Evolutionary conservation across 129 eudicot species (phyloP), one percentile per base, ranked within the genome.

Genomic region (Flaveria bidentis): DNA sequence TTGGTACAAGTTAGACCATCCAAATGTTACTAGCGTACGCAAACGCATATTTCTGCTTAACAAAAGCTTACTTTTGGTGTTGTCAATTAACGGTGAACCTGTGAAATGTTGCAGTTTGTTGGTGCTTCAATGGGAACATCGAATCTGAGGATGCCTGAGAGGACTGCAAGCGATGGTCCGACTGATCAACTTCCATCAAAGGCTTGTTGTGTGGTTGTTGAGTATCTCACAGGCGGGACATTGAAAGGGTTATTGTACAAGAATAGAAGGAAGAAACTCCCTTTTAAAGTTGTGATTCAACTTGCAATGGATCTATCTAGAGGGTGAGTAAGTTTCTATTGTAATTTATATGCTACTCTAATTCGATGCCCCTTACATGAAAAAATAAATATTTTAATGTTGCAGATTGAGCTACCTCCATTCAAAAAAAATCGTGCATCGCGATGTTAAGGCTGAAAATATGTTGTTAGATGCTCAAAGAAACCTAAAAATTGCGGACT

Each of bases 41-140:
- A 73, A 60, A 1, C 10, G 61, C 67, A 42, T 67, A 26, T 52
- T 58, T 65, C 45, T 36, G 12, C 58, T 22, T 75, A 30, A 63
- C 69, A 30, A 14, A 28, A 58, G 7, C 30, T 49, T 74, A 33
- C 45, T 26, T 60, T 41, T 57, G 26, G 13, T 78, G 47, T 64
- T 56, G n/a, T 53, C 26, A 82, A 22, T 45, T 45, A 20, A 77
- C 15, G 36, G 15, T 45, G 20, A 68, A 5, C 2, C 3, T 8
- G 50, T 86, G 30, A 11, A 25, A 65, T 71, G 41, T 36, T 36
- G 82, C 88, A 94, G 98, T 94, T 94, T 86, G 77, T 94, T 76
- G 98, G 98, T 63, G 98, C 98, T 49, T 94, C 98, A 15, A 94
- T 94, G 97, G 98, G 98, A 30, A 88, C 97, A 4, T 87, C 92